Evolutionary conservation across 208 protist genomes (phyloP).

Genomic region (Angomonas ambiguus): DNA sequence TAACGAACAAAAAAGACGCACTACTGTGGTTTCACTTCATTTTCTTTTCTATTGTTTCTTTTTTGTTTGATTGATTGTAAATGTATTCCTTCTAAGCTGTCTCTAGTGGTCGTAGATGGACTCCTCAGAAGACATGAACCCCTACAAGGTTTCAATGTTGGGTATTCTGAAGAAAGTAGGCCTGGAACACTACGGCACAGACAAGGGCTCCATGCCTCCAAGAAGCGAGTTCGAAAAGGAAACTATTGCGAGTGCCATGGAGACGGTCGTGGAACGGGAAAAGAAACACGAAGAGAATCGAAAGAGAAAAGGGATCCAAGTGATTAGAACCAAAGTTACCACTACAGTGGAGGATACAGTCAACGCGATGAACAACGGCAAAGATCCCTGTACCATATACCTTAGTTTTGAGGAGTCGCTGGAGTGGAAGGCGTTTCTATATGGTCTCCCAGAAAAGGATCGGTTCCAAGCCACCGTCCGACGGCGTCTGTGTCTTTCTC

Average conservation of each 20-base stretch:
- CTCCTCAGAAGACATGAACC: conserved; percentile 17
- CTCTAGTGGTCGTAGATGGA: no score
- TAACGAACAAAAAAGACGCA: no score
- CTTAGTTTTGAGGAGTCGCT: conserved; percentile 52
- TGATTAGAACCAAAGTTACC: neutral
- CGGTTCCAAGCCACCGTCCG: conserved; percentile 50
- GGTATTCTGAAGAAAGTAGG: conserved; percentile 49
- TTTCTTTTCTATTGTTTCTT: neutral
- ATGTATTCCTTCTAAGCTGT: no score
- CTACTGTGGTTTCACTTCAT: no score
- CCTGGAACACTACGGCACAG: conserved; percentile 43
- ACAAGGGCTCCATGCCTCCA: conserved; percentile 30
- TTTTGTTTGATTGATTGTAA: no score
- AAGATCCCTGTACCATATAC: conserved; percentile 35
- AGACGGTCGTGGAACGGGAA: conserved; percentile 3
- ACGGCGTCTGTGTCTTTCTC: conserved; percentile 37
- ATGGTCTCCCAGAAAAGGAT: conserved; percentile 19
- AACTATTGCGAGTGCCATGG: conserved; percentile 22
- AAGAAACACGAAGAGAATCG: conserved; percentile 22
- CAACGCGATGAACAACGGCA: neutral
- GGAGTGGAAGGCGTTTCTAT: conserved; percentile 64
- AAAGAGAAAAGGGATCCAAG: neutral
- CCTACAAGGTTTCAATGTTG: conserved; percentile 65
- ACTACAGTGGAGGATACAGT: neutral
- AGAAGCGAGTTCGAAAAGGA: conserved; percentile 20